Evolutionary conservation across 2,329 filamentous ascomycete genomes (phyloP).

Genomic region (Tolypocladium amazonense): DNA sequence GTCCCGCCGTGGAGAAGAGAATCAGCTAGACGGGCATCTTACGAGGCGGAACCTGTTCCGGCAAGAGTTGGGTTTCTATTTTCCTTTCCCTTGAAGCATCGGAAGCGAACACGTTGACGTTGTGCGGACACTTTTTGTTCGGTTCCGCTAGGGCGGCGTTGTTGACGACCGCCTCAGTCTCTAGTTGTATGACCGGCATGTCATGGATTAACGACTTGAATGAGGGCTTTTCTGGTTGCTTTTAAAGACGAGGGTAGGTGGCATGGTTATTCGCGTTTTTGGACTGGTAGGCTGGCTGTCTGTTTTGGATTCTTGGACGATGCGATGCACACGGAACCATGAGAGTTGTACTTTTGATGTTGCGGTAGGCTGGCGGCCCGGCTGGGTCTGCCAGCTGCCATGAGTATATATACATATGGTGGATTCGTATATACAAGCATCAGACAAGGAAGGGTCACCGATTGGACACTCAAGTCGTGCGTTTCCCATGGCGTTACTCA

Average conservation of each 20-base stretch:
- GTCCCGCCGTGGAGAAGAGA: slow-evolving; percentile 32
- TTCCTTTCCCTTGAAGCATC: background rate
- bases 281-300: background rate
- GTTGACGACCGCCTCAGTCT: background rate
- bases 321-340: background rate
- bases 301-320: background rate
- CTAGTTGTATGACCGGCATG: background rate
- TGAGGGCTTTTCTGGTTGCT: background rate
- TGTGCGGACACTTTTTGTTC: background rate
- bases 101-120: background rate
- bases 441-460: background rate
- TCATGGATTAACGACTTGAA: background rate
- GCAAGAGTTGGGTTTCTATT: background rate
- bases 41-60: background rate
- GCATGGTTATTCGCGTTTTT: background rate
- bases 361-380: background rate
- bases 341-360: background rate
- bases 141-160: background rate
- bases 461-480: background rate
- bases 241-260: background rate
- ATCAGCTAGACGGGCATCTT: slow-evolving; percentile 29
- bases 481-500: slow-evolving; percentile 2
- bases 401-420: background rate
- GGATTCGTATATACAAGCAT: background rate
- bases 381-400: background rate